Evolutionary conservation across 2,329 filamentous ascomycete species (phyloP).

Genomic region (Colletotrichum magnum): DNA sequence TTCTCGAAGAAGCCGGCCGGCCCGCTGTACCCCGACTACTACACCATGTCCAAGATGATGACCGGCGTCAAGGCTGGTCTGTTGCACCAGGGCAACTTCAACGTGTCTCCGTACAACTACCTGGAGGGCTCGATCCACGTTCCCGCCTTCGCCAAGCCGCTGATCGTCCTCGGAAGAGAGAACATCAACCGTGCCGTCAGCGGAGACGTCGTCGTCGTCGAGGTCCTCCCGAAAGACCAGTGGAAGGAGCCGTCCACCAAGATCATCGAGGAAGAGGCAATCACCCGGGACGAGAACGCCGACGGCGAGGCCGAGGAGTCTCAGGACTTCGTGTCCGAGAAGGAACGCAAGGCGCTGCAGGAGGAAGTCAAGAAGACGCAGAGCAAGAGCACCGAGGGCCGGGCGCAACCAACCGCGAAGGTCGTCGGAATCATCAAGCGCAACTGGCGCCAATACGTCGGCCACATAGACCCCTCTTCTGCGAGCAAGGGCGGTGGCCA

Average conservation of each 20-base stretch:
- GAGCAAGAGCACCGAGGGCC: slow-evolving; percentile 80
- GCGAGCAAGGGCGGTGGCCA: slow-evolving; percentile 80
- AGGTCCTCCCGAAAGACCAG: slow-evolving; percentile 92
- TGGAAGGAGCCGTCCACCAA: slow-evolving; percentile 98
- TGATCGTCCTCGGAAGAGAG: slow-evolving; percentile 91
- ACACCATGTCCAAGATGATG: slow-evolving; percentile 90
- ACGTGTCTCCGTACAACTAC: slow-evolving; percentile 98
- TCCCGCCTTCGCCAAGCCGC: slow-evolving; percentile 87
- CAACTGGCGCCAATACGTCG: slow-evolving; percentile 98
- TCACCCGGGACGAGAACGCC: slow-evolving; percentile 94
- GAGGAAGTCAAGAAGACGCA: slow-evolving; percentile 93
- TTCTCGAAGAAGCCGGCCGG: slow-evolving; percentile 73
- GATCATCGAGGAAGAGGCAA: slow-evolving; percentile 92
- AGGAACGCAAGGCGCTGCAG: slow-evolving; percentile 87
- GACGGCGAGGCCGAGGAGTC: slow-evolving; percentile 79
- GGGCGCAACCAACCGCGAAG: slow-evolving; percentile 89
- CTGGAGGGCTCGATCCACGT: slow-evolving; percentile 94
- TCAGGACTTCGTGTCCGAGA: slow-evolving; percentile 85
- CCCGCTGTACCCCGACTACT: slow-evolving; percentile 91
- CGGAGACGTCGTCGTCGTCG: slow-evolving; percentile 92
- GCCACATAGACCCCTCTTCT: slow-evolving; percentile 91
- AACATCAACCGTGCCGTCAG: slow-evolving; percentile 96
- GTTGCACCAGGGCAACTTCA: slow-evolving; percentile 95
- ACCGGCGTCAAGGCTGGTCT: slow-evolving; percentile 91
- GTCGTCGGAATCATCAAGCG: slow-evolving; percentile 94